Percentiles rank a stretch among this genome's conserved stretches.
Conservation (phyloP, 306 rosid genomes). For the Trifolium pratense region DNA sequence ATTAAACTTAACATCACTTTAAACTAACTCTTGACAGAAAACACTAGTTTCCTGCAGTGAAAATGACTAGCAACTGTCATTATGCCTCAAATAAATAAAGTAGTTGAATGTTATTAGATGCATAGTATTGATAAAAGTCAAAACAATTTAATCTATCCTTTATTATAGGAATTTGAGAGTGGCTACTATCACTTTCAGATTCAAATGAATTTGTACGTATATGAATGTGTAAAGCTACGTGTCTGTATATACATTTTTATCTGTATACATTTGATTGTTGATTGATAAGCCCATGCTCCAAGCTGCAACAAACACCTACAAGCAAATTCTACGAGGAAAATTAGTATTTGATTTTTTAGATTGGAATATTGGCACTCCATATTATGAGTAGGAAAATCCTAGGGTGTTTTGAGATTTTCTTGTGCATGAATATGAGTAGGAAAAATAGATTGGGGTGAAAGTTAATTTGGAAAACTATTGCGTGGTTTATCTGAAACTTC, state of each 20-base stretch:
- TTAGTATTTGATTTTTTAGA: no score
- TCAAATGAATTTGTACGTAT: no score
- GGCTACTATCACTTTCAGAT: not conserved
- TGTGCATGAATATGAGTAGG: no score
- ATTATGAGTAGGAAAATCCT: no score
- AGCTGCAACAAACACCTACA: not conserved
- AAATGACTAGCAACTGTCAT: slow-evolving; percentile 50
- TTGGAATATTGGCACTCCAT: no score
- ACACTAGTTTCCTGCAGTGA: not conserved
- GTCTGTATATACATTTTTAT: not conserved
- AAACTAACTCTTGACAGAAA: not conserved
- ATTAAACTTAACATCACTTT: not conserved
- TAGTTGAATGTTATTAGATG: slow-evolving; percentile 51
- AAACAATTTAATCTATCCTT: not conserved
- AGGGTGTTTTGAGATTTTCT: no score
- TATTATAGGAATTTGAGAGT: not conserved
- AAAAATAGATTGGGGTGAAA: no score
- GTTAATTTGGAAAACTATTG: no score
- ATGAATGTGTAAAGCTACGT: not conserved
- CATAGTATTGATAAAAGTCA: not conserved
- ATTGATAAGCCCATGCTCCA: not conserved
- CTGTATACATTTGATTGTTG: not conserved
- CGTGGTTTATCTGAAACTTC: no score
- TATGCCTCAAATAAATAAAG: slow-evolving; percentile 51
- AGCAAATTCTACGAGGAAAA: not conserved